These are phyloP conservation scores for Colletotrichum tamarilloi DNA, from an alignment of 2,329 filamentous ascomycete species.

Conservation along the genomic window DNA sequence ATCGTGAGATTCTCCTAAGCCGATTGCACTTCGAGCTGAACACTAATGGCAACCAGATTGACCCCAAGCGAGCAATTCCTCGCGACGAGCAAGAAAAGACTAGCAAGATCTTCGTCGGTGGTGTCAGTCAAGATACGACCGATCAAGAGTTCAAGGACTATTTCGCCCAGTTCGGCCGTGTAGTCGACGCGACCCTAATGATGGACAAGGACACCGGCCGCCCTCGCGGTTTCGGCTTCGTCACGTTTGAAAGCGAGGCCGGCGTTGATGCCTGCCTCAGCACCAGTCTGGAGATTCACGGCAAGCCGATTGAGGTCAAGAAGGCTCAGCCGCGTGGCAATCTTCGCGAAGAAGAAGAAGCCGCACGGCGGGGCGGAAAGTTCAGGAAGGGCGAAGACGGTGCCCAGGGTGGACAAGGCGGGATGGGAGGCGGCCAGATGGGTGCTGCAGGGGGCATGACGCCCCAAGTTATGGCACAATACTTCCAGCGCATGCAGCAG, in stretches of 20 bases:
- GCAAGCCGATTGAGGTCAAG: constrained; percentile 98
- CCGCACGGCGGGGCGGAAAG: constrained; percentile 67
- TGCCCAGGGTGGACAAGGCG: constrained; percentile 42
- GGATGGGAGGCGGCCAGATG: constrained; percentile 52
- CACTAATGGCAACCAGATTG: constrained; percentile 72
- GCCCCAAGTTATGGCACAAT: constrained; percentile 97
- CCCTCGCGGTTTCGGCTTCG: constrained; percentile 95
- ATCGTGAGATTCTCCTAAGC: constrained; percentile 75
- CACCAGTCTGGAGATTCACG: constrained; percentile 88
- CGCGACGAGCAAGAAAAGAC: constrained; percentile 98
- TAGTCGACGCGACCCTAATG: constrained; percentile 98
- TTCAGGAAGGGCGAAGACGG: constrained; percentile 67
- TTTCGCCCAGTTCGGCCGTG: constrained; percentile 95
- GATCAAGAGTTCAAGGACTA: constrained; percentile 97
- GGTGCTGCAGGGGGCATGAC: constrained; percentile 77
- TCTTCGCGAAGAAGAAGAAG: constrained; percentile 88
- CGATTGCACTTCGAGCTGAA: background rate
- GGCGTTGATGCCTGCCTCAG: constrained; percentile 93
- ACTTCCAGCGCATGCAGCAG: constrained; percentile 98
- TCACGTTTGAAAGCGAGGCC: constrained; percentile 96
- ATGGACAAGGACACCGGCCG: constrained; percentile 99
- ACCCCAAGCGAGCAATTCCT: constrained; percentile 96
- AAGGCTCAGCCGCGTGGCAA: constrained; percentile 96
- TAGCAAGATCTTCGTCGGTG: constrained; percentile 98
- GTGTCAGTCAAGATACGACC: constrained; percentile 96